Percentiles rank a stretch among this genome's conserved stretches.
phyloP scores from a whole-genome alignment of 352 stramenopile species.

The Phytopythium oedochilum region DNA sequence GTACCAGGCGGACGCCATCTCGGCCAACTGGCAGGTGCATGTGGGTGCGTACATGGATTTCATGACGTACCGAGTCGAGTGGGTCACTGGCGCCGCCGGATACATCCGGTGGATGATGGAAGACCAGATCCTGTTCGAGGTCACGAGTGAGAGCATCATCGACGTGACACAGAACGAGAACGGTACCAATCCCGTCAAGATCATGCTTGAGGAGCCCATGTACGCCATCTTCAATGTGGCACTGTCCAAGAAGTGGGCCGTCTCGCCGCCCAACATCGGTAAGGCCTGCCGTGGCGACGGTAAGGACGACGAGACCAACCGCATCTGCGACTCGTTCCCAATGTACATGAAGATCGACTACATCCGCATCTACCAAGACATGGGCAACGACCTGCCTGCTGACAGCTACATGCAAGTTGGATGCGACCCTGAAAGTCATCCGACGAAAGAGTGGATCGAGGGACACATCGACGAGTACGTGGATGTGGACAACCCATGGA shows the following conservation, averaged over 20 bases:
- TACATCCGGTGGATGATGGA: slow-evolving; percentile 81
- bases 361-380: slow-evolving; percentile 39
- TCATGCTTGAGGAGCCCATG: slow-evolving; percentile 93
- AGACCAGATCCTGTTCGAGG: slow-evolving; percentile 84
- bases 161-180: slow-evolving; percentile 38
- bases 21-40: slow-evolving; percentile 86
- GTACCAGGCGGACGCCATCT: slow-evolving; percentile 93
- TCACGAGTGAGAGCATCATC: slow-evolving; percentile 56
- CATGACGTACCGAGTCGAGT: slow-evolving; percentile 64
- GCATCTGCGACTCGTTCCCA: slow-evolving; percentile 55
- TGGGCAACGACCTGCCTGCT: too few relatives aligned
- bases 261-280: slow-evolving; percentile 32
- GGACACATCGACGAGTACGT: slow-evolving; percentile 51
- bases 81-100: slow-evolving; percentile 44
- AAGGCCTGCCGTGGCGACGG: slow-evolving; percentile 25
- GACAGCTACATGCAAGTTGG: slow-evolving; percentile 34
- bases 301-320: slow-evolving; percentile 19
- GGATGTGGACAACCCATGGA: slow-evolving; percentile 37
- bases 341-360: slow-evolving; percentile 79
- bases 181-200: slow-evolving; percentile 71
- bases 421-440: slow-evolving; percentile 43
- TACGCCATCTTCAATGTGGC: slow-evolving; percentile 92
- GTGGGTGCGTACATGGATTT: slow-evolving; percentile 77
- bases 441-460: slow-evolving; percentile 55
- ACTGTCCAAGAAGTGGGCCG: slow-evolving; percentile 74